Evolutionary conservation across 768 basidiomycete genomes (phyloP).

Genomic region (Lactarius deliciosus): DNA sequence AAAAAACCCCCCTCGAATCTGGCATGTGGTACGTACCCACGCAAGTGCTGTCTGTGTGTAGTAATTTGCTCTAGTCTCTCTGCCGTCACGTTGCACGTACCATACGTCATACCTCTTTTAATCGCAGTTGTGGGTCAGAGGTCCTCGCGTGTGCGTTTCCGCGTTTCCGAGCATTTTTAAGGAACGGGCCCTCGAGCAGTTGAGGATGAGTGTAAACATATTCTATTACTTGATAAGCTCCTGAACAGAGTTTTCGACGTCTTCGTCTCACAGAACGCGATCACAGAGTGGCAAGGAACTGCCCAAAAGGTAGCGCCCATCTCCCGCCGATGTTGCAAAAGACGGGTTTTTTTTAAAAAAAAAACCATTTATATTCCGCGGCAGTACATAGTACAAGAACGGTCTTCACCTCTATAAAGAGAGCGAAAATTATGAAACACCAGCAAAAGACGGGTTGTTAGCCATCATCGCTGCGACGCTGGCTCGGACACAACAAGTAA

Average conservation of each 20-base stretch:
- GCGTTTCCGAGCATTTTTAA: neutral
- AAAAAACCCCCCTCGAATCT: neutral
- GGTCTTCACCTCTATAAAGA: too few relatives aligned
- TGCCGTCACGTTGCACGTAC: neutral
- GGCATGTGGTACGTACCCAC: neutral
- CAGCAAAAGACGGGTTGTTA: neutral
- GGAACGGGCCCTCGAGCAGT: neutral
- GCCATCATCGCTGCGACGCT: neutral
- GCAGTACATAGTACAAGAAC: too few relatives aligned
- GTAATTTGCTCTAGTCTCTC: neutral
- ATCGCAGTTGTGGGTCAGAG: neutral
- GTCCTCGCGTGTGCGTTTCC: neutral
- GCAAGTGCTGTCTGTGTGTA: neutral
- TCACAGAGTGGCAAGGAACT: conserved; percentile 15
- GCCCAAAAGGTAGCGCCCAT: neutral
- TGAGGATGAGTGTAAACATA: conserved; percentile 25
- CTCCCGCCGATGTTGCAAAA: neutral
- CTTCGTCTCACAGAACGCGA: neutral
- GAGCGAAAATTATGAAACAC: too few relatives aligned
- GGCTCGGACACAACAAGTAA: conserved; percentile 1
- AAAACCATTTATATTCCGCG: too few relatives aligned
- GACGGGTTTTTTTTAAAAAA: too few relatives aligned
- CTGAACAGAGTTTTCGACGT: too few relatives aligned
- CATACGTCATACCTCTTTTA: neutral
- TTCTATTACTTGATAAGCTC: conserved; percentile 41